Conservation (phyloP, 2,329 filamentous ascomycete species). For the Sporothrix brasiliensis region DNA sequence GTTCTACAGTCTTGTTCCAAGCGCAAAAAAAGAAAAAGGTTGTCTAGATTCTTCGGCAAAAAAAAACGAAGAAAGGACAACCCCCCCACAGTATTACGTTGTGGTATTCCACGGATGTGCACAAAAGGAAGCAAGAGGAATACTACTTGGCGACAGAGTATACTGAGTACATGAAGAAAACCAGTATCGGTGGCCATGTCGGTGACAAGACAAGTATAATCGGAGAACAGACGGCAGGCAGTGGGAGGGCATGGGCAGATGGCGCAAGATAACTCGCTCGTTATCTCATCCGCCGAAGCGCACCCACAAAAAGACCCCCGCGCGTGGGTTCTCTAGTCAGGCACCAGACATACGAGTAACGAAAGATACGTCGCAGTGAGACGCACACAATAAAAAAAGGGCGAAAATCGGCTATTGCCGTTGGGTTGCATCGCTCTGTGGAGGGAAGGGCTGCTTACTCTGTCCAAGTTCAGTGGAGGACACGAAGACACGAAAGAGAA, state of each 20-base stretch:
- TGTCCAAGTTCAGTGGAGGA: background rate
- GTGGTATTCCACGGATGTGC: background rate
- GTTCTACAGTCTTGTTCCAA: background rate
- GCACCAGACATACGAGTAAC: background rate
- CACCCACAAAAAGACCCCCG: background rate
- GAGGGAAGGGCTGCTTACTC: background rate
- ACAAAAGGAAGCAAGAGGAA: background rate
- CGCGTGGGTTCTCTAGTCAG: background rate
- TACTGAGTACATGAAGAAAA: background rate
- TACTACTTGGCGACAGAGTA: background rate
- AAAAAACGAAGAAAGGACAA: too few relatives aligned
- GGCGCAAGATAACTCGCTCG: conserved; percentile 21
- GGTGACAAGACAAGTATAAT: conserved; percentile 25
- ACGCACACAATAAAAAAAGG: background rate
- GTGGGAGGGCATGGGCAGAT: conserved; percentile 17
- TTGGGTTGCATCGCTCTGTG: conserved; percentile 9
- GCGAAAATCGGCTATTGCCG: conserved; percentile 13
- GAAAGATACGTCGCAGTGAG: background rate
- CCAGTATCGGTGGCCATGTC: background rate
- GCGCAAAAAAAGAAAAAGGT: background rate
- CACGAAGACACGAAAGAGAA: background rate
- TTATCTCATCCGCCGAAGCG: background rate
- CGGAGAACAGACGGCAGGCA: background rate
- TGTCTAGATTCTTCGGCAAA: too few relatives aligned
- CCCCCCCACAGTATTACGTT: conserved; percentile 17